Conservation (phyloP, 139 green algal species). For the Chlamydomonas schloesseri region DNA sequence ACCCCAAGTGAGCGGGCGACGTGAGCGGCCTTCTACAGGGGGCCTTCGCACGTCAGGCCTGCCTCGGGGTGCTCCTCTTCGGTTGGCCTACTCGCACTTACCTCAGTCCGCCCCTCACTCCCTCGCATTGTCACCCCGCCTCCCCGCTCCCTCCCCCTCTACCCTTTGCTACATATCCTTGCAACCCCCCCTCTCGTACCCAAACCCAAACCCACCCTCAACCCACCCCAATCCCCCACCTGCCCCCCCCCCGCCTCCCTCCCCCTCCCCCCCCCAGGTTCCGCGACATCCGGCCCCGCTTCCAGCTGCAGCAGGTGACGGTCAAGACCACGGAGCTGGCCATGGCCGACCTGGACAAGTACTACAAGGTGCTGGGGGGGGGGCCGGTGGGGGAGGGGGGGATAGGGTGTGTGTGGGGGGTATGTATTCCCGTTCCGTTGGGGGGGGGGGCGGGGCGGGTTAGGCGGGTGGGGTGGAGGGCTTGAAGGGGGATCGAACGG, state of each 20-base stretch:
- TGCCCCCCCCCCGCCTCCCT: background rate
- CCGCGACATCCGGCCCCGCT: constrained; percentile 77
- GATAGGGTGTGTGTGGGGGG: background rate
- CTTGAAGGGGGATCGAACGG: too few relatives aligned
- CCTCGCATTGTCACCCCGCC: too few relatives aligned
- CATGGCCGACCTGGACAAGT: constrained; percentile 92
- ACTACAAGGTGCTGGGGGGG: constrained; percentile 80
- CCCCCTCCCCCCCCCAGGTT: constrained; percentile 63
- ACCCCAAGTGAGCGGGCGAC: constrained; percentile 43
- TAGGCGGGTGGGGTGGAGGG: background rate
- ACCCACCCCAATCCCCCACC: background rate
- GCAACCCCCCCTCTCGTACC: too few relatives aligned
- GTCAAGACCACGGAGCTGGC: constrained; percentile 93
- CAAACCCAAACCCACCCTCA: background rate
- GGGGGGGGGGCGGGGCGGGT: background rate
- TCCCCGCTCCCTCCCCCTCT: too few relatives aligned
- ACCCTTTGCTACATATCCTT: too few relatives aligned
- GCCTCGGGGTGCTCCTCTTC: too few relatives aligned
- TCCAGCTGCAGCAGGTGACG: constrained; percentile 71
- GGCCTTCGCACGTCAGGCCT: too few relatives aligned
- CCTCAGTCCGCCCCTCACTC: too few relatives aligned
- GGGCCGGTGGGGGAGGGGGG: background rate
- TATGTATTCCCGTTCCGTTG: too few relatives aligned
- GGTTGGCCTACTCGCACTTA: too few relatives aligned
- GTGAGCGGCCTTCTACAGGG: too few relatives aligned